Percentiles rank a stretch among this genome's conserved stretches.
phyloP scores from a whole-genome alignment of 139 green algal genomes.

The Pleodorina starrii region DNA sequence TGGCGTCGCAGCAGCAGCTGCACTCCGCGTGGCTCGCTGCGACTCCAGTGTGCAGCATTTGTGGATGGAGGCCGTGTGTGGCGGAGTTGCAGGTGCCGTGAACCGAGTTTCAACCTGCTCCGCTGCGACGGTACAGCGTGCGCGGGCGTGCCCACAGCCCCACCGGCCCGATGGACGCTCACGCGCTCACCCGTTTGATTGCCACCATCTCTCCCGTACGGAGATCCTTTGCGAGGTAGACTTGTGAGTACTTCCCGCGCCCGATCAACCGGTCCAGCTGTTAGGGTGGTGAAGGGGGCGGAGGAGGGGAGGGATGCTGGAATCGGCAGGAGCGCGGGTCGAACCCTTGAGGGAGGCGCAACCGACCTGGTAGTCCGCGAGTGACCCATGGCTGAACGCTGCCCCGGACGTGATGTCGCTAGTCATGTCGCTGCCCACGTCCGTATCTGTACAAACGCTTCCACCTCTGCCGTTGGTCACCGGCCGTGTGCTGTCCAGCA shows the following conservation, averaged over 20 bases:
- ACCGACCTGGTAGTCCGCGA: conserved; percentile 57
- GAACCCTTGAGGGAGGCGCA: not conserved
- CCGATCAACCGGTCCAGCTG: conserved; percentile 61
- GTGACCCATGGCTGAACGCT: conserved; percentile 31
- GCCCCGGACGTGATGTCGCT: conserved; percentile 37
- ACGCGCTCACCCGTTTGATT: conserved; percentile 60
- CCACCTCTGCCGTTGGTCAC: conserved; percentile 26
- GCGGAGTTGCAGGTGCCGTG: no score
- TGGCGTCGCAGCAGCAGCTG: no score
- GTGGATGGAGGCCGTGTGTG: no score
- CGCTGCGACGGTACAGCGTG: no score
- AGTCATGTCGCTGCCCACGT: conserved; percentile 44
- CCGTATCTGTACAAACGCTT: conserved; percentile 39
- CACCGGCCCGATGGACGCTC: not conserved
- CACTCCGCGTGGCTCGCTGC: no score
- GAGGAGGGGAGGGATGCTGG: not conserved
- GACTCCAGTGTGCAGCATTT: no score
- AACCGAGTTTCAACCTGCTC: no score
- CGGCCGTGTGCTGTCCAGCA: conserved; percentile 26
- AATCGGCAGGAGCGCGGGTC: not conserved
- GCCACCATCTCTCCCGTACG: conserved; percentile 52
- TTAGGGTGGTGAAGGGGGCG: no score
- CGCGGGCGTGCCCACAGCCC: not conserved
- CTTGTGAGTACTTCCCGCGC: conserved; percentile 60
- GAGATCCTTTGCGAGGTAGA: conserved; percentile 52